Percentiles rank a stretch among this genome's conserved stretches.
Conservation (phyloP, 169 alveolate species). For the Cryptosporidium ryanae region DNA sequence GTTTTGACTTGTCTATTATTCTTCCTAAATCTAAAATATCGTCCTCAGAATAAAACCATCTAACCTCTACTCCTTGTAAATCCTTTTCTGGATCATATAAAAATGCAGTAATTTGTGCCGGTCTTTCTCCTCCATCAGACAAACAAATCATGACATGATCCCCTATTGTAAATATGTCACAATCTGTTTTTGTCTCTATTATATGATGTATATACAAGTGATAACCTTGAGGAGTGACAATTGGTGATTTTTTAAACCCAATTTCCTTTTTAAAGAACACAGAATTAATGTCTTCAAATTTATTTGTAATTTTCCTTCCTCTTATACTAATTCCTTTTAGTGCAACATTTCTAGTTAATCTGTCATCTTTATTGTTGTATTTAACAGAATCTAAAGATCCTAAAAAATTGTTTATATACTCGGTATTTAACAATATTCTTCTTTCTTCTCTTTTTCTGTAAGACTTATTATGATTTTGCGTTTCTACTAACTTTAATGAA, state of each 20-base stretch:
- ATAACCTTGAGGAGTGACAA: constrained; percentile 63
- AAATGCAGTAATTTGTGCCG: constrained; percentile 72
- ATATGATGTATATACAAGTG: constrained; percentile 44
- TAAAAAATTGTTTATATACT: background rate
- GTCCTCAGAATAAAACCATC: constrained; percentile 69
- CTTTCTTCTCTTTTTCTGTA: constrained; percentile 15
- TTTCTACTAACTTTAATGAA: constrained; percentile 26
- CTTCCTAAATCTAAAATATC: constrained; percentile 47
- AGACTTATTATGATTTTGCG: background rate
- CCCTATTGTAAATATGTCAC: constrained; percentile 47
- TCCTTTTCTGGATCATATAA: constrained; percentile 61
- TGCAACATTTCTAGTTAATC: background rate
- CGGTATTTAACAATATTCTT: constrained; percentile 22
- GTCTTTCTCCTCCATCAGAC: constrained; percentile 72
- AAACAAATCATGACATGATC: constrained; percentile 67
- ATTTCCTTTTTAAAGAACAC: background rate
- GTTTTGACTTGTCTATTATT: constrained; percentile 43
- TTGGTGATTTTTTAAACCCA: constrained; percentile 41
- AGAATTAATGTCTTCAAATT: background rate
- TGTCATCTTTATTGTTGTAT: background rate
- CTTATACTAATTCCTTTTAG: background rate
- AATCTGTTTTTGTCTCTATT: constrained; percentile 19
- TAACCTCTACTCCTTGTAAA: constrained; percentile 65
- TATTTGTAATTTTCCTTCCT: background rate
- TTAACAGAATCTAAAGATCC: background rate